These are phyloP conservation scores for Elongisporangium undulatum DNA, from an alignment of 352 stramenopile genomes.

Conservation along the genomic window DNA sequence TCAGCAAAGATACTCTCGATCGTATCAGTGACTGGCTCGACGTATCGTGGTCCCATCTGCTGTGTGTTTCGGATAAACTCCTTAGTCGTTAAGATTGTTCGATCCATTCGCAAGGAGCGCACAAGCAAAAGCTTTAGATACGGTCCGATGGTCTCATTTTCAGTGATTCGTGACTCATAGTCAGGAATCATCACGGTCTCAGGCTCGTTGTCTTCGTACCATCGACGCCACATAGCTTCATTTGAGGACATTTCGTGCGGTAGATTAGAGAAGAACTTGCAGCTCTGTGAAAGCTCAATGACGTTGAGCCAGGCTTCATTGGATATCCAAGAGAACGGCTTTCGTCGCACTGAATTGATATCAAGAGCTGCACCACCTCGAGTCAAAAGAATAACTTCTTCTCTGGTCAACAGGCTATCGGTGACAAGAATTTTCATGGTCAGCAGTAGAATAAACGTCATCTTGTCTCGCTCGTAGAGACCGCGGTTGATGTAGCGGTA, in stretches of 20 bases:
- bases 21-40: constrained; percentile 98
- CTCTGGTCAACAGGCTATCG: constrained; percentile 88
- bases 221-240: constrained; percentile 94
- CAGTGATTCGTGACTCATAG: constrained; percentile 91
- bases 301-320: constrained; percentile 98
- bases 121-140: constrained; percentile 97
- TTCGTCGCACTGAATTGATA: constrained; percentile 95
- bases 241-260: constrained; percentile 96
- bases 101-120: constrained; percentile 96
- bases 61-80: constrained; percentile 97
- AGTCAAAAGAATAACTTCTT: constrained; percentile 95
- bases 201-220: constrained; percentile 98
- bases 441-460: constrained; percentile 97
- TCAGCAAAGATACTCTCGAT: constrained; percentile 98
- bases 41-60: constrained; percentile 95
- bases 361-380: constrained; percentile 95
- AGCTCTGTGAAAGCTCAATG: constrained; percentile 93
- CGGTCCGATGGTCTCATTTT: constrained; percentile 93
- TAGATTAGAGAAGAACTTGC: constrained; percentile 96
- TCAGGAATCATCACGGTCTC: constrained; percentile 95
- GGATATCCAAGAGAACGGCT: constrained; percentile 97
- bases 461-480: constrained; percentile 97
- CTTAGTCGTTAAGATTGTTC: constrained; percentile 96
- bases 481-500: constrained; percentile 99
- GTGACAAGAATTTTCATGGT: constrained; percentile 99